Evolutionary conservation across 345 rosid genomes (phyloP), one percentile per base, ranked within the genome.

Genomic region (Eucalyptus marginata): DNA sequence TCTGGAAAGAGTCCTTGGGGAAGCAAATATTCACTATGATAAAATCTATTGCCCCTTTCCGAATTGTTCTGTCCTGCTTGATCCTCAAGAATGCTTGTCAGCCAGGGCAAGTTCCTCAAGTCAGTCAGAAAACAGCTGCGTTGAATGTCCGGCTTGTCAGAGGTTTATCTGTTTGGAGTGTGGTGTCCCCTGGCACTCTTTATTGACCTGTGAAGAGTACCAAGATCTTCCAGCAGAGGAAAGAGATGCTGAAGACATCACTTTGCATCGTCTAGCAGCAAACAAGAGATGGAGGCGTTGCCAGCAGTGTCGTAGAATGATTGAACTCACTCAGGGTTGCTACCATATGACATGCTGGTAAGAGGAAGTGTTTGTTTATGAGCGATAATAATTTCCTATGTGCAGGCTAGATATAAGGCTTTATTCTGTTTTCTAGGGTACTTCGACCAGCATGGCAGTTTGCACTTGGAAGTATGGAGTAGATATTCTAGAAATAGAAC

Each of bases 341-440:
- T 92, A 96, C 91, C 99, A 96, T 94, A 96, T 98, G 97, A 97
- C 99, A 49, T 98, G 99, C 94, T 90, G 96, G 99, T 98, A 93
- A 93, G 88, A 18, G 49, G 52, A 87, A 54, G 31, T 40, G 29
- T 36, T 47, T 56, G 29, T 76, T 10, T 76, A 76, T 20, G 47
- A 76, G 84, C 43, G 4, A 20, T 22, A 16, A 20, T 44, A 40
- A 20, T 76, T 76, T 6, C 84, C 16, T 36, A 6, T 76, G 5
- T 40, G 47, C 84, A 6, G 84, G 84, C 47, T 40, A 76, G 43
- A 36, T 76, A 22, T 76, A 25, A 40, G 83, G 84, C 27, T 76
- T 76, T 40, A 40, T 40, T 76, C 5, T 25, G 27, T 20, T 22
- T 76, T 76, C 47, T 76, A 76, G 84, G 84, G 29, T 40, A 6